Base-by-base conservation (phyloP, 2,329 filamentous ascomycete genomes). In the Talaromyces marneffei region DNA sequence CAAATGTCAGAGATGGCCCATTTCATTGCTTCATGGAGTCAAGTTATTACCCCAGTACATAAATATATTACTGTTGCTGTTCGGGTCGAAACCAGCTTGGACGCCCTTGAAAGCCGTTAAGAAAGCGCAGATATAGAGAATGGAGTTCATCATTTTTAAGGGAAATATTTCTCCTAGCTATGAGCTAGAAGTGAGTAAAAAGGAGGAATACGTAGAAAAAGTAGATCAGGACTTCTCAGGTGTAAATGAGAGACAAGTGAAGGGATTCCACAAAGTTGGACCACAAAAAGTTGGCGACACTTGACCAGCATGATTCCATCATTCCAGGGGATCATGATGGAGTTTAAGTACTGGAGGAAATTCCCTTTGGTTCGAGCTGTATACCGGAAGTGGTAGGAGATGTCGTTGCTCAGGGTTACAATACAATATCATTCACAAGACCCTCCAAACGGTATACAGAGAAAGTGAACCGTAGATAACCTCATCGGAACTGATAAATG, bases 41-140 rank as follows among this genome's bases (percentile, higher is more conserved):
- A 31, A 20, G 10, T 52, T 14, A 20, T 53, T 64, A 75, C 73
- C 87, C 87, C 87, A 89, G 71, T 89, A 90, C 1, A 88, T 78
- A 27, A 82, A 85, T 59, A 89, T 69, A 66, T 88, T 89, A 48
- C 72, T 77, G 1, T 69, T 67, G 1, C 79, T 77, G 12, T 69
- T 69, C 3, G 81, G 63, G 63, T 80, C 74, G 66, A 84, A 72
- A 31, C 72, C 74, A 16, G 77, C 78, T 64, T 72, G 67, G 5
- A 68, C 73, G 50, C 66, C 66, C 40, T 70, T 66, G 35, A 77
- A 46, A 42, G 66, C 46, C 37, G 60, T 46, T 27, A 52, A 31
- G 10, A 62, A 54, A 39, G 60, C 60, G 20, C 54, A 44, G 18
- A 46, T 4, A n/a, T 62, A 62, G 25, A 42, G 33, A 46, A 58